Base-by-base conservation (phyloP, 1,284 basidiomycete genomes). In the Tylopilus sp. region DNA sequence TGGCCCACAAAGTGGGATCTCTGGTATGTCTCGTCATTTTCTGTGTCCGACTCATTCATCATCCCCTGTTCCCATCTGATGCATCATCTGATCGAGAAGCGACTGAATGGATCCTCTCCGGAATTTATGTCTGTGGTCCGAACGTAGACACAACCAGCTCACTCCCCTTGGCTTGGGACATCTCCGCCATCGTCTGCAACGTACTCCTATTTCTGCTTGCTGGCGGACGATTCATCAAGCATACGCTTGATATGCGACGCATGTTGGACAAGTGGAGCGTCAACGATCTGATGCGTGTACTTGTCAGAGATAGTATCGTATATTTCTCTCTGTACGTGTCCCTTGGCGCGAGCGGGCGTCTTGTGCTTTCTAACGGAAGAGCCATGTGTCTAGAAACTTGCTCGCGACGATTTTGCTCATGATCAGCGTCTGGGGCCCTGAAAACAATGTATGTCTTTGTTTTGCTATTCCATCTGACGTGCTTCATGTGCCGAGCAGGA, bases 261-360 rank as follows among this genome's bases (percentile, higher is more conserved):
- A 29, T 29, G 29, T 29, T 29, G 29, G 29, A 6, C 29, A 29
- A 29, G 29, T 29, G 29, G 29, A 29, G 29, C 29, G 29, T 29
- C 29, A 29, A 29, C 29, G 29, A 29, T 29, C 29, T 29, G 29
- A 29, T 29, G 29, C 29, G 29, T 29, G 29, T 29, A 29, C 29
- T 87, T 13, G 88, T 88, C 70, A 29, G 29, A 29, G 29, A 29
- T 29, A 29, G 29, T 29, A 29, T 29, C 29, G 29, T 29, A 29
- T 29, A 29, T 29, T 29, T 29, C 29, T 29, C 29, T 29, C 29
- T 29, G 29, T 29, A 29, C 29, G 29, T 29, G 29, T 29, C 29
- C 29, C 29, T 29, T 29, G 29, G 29, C 6, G 29, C 29, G 6
- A 29, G 29, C 29, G 29, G 29, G 19, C 53, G 32, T 7, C 8